Evolutionary conservation across 305 asterid genomes (phyloP).

Genomic region (Petunia hybrid): DNA sequence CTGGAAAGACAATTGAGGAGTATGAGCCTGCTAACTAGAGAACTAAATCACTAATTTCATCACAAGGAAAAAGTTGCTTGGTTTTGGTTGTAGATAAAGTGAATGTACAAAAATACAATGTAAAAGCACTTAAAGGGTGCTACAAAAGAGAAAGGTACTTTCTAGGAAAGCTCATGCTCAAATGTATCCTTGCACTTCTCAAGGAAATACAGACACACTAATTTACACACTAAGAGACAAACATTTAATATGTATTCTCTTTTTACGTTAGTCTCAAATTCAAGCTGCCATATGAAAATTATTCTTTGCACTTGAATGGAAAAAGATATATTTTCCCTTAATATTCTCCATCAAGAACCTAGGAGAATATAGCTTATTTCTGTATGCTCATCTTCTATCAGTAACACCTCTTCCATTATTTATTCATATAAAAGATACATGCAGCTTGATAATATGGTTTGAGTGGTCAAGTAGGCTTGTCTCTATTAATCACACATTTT

Average conservation of each 20-base stretch:
- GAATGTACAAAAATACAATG: background rate
- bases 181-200: constrained; percentile 11
- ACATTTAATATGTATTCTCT: background rate
- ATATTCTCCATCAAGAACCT: constrained; percentile 5
- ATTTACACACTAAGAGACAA: background rate
- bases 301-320: background rate
- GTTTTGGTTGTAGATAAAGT: background rate
- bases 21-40: background rate
- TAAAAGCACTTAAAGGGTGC: background rate
- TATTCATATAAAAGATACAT: background rate
- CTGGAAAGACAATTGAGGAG: background rate
- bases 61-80: background rate
- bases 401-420: constrained; percentile 20
- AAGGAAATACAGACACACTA: background rate
- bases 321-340: background rate
- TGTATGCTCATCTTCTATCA: constrained; percentile 23
- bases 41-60: constrained; percentile 8
- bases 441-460: background rate
- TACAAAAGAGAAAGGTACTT: background rate
- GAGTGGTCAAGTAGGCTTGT: constrained; percentile 20
- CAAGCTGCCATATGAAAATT: background rate
- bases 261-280: background rate
- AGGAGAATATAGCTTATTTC: background rate
- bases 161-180: background rate
- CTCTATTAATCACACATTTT: background rate